Base-by-base conservation (phyloP, 495 filamentous ascomycete genomes). In the Pyrenula aspistea region DNA sequence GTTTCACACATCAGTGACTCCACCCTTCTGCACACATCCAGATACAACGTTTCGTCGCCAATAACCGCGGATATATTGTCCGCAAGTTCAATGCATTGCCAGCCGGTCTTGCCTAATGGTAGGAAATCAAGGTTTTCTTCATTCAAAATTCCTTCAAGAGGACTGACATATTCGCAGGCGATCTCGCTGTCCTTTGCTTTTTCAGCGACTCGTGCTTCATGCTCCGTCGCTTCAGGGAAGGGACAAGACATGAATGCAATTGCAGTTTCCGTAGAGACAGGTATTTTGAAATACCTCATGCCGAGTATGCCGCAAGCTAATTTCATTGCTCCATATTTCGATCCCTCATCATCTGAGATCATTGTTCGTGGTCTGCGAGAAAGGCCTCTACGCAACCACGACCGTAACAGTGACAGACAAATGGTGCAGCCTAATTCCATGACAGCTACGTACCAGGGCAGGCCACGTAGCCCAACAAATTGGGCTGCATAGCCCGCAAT, bases 401-500 rank as follows among this genome's bases (percentile, higher is more conserved):
- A 72, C 57, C 78, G 68, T 2, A 78, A 56, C 19, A 70, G 49
- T 10, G 75, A 65, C 77, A 81, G 79, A 12, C 73, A 12, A 2
- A 77, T 56, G 1, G 72, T 78, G 0, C 72, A 70, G 0, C 67
- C 71, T 22, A 80, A 58, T 48, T 78, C 71, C 22, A 73, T 63
- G 2, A 79, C 56, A 15, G 71, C 72, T 3, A 75, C 70, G n/a
- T 72, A 74, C 21, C 76, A 70, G 51, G 78, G 71, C 22, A 81
- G 64, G 1, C 71, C 75, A 48, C 77, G 69, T 2, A 78, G 57
- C 1, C 78, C 78, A 3, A 75, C 61, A 56, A 81, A 81, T 59
- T 81, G 77, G 3, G 70, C 53, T 24, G 78, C 58, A 49, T 77
- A 81, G 0, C 77, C 78, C 1, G 67, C n/a, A 51, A 79, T 56